Conservation (phyloP, 1,284 basidiomycete species). For the Puccinia coronata region DNA sequence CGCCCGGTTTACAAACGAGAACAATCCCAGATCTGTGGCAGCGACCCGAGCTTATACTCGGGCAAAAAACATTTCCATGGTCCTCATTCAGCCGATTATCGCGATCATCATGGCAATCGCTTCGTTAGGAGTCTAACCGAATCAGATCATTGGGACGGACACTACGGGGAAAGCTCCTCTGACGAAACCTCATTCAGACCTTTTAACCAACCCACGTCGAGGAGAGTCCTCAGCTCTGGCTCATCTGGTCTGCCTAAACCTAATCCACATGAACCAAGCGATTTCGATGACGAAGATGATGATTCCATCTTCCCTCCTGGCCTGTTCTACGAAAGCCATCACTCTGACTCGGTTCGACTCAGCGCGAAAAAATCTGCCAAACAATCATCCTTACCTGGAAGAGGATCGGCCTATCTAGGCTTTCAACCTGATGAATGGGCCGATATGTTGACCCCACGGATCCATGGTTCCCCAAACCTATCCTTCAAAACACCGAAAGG, state of each 20-base stretch:
- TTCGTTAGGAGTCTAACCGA: neutral
- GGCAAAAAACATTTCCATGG: conserved; percentile 11
- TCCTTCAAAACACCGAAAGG: conserved; percentile 1
- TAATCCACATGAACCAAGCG: conserved; percentile 1
- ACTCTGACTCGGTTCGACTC: conserved; percentile 24
- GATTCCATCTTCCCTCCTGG: conserved; percentile 1
- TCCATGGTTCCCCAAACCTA: conserved; percentile 22
- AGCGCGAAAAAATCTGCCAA: conserved; percentile 5
- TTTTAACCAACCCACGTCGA: neutral
- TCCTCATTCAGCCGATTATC: neutral
- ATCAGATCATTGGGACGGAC: conserved; percentile 9
- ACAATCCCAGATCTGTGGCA: conserved; percentile 24
- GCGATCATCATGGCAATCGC: conserved; percentile 2
- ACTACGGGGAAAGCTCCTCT: conserved; percentile 19
- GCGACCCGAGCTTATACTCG: conserved; percentile 15
- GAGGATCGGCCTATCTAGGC: conserved; percentile 34
- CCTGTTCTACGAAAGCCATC: conserved; percentile 23
- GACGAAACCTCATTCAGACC: conserved; percentile 5
- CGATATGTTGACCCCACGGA: conserved; percentile 42
- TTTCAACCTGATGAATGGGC: conserved; percentile 44
- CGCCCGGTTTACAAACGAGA: conserved; percentile 40
- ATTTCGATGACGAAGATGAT: conserved; percentile 29
- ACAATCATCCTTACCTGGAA: neutral
- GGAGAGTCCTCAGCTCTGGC: neutral
- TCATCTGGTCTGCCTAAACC: neutral